phyloP scores from a whole-genome alignment of 2,329 filamentous ascomycete species.

The Ilyonectria mors-panacis region DNA sequence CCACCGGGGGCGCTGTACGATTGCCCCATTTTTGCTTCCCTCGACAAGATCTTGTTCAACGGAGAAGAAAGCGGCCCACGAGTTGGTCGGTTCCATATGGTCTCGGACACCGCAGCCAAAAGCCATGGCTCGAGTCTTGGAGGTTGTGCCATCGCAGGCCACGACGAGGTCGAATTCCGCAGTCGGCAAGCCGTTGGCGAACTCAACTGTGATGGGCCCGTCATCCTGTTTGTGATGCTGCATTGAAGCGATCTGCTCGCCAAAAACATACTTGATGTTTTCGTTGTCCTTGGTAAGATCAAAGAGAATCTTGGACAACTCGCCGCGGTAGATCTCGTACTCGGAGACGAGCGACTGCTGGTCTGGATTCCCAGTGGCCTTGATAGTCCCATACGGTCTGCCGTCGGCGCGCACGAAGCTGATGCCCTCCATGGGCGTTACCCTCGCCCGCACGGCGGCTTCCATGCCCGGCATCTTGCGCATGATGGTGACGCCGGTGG shows the following conservation, averaged over 20 bases:
- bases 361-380: slow-evolving; percentile 53
- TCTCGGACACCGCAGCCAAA: slow-evolving; percentile 57
- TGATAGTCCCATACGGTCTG: slow-evolving; percentile 54
- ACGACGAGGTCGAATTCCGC: slow-evolving; percentile 64
- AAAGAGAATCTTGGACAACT: slow-evolving; percentile 61
- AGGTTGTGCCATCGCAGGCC: slow-evolving; percentile 63
- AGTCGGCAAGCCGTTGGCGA: slow-evolving; percentile 54
- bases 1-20: slow-evolving; percentile 56
- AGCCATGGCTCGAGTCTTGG: slow-evolving; percentile 61
- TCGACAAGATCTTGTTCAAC: slow-evolving; percentile 56
- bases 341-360: slow-evolving; percentile 63
- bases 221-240: slow-evolving; percentile 42
- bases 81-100: slow-evolving; percentile 54
- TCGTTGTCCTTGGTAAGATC: slow-evolving; percentile 49
- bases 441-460: slow-evolving; percentile 49
- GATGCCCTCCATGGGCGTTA: slow-evolving; percentile 58
- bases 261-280: slow-evolving; percentile 52
- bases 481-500: slow-evolving; percentile 55
- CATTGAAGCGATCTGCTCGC: slow-evolving; percentile 55
- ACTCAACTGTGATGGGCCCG: slow-evolving; percentile 56
- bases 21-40: slow-evolving; percentile 54
- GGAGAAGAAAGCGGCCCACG: slow-evolving; percentile 61
- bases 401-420: slow-evolving; percentile 57
- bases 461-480: slow-evolving; percentile 58
- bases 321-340: slow-evolving; percentile 67